These are phyloP conservation scores for Herpotrichia juniperi DNA, from an alignment of 2,329 filamentous ascomycete species.

Conservation along the genomic window DNA sequence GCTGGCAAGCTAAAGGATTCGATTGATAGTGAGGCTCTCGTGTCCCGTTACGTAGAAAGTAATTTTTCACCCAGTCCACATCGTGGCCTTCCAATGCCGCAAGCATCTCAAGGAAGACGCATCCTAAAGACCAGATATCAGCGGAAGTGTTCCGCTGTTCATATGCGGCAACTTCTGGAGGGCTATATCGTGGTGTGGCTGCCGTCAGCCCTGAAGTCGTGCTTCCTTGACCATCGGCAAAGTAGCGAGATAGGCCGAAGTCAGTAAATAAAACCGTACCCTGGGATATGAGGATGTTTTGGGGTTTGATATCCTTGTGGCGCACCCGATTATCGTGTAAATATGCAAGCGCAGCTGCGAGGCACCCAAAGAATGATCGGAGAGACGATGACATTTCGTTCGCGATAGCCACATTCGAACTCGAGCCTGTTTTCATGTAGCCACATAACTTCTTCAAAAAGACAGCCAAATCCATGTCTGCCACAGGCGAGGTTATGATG, in stretches of 20 bases:
- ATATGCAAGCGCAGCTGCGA: slow-evolving; percentile 18
- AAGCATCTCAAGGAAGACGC: slow-evolving; percentile 25
- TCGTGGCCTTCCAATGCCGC: no score
- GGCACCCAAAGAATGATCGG: slow-evolving; percentile 21
- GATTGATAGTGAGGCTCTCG: no score
- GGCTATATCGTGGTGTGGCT: slow-evolving; percentile 15
- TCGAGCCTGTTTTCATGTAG: no score
- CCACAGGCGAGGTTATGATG: slow-evolving; percentile 35
- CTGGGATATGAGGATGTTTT: slow-evolving; percentile 19
- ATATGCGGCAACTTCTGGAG: slow-evolving; percentile 19
- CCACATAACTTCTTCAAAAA: no score
- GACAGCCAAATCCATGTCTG: slow-evolving; percentile 20
- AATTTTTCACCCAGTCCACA: no score
- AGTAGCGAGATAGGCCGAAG: slow-evolving; percentile 19
- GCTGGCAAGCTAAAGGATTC: no score
- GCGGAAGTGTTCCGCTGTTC: slow-evolving; percentile 15
- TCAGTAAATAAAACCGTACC: slow-evolving; percentile 18
- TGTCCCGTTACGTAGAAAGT: no score
- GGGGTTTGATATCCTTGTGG: slow-evolving; percentile 26
- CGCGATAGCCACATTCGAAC: no score
- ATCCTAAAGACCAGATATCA: slow-evolving; percentile 25
- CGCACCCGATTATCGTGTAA: slow-evolving; percentile 17
- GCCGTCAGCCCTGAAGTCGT: slow-evolving; percentile 15
- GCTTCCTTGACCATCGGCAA: slow-evolving; percentile 1
- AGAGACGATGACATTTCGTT: no score